These are phyloP conservation scores for Piper longum DNA, from an alignment of 164 flowering plant genomes.

Conservation along the genomic window DNA sequence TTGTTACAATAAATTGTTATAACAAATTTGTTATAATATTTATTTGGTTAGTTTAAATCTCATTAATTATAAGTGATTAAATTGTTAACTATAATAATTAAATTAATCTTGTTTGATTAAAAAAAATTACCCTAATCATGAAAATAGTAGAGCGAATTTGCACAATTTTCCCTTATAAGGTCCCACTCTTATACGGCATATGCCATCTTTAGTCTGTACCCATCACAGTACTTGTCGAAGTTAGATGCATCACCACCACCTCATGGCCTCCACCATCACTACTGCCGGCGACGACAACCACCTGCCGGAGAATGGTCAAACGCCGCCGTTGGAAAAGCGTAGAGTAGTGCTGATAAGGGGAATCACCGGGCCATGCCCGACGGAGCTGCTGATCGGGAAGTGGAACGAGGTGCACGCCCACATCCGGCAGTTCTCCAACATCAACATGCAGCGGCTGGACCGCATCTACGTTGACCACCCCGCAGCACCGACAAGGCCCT, in stretches of 20 bases:
- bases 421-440: slow-evolving; percentile 85
- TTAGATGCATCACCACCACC: background rate
- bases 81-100: too few relatives aligned
- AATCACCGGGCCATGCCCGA: slow-evolving; percentile 93
- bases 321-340: slow-evolving; percentile 7
- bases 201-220: too few relatives aligned
- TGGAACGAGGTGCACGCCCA: slow-evolving; percentile 85
- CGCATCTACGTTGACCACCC: slow-evolving; percentile 96
- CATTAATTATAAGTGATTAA: too few relatives aligned
- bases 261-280: slow-evolving; percentile 5
- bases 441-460: slow-evolving; percentile 89
- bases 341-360: slow-evolving; percentile 76
- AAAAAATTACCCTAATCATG: too few relatives aligned
- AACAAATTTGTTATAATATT: too few relatives aligned
- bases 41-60: too few relatives aligned
- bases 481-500: slow-evolving; percentile 65
- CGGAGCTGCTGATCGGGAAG: slow-evolving; percentile 72
- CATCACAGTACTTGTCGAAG: too few relatives aligned
- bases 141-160: too few relatives aligned
- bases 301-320: background rate
- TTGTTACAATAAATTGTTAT: too few relatives aligned
- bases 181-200: too few relatives aligned
- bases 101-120: too few relatives aligned
- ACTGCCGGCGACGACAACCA: slow-evolving; percentile 7
- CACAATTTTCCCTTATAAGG: too few relatives aligned